phyloP scores from a whole-genome alignment of 768 basidiomycete species.

The Amanita polypyramis region DNA sequence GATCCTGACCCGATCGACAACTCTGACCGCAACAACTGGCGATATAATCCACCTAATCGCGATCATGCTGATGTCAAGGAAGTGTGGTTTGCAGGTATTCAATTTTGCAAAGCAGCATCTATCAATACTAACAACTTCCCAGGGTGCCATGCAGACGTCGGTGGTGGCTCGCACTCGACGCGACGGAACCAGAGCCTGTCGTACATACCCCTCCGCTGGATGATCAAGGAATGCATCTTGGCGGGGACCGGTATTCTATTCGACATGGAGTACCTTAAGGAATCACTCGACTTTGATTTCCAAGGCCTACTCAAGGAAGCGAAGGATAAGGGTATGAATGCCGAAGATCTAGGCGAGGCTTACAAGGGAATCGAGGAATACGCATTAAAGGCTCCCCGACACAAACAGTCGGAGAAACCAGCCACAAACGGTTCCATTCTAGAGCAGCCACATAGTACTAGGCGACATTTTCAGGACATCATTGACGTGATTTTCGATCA shows the following conservation, averaged over 20 bases:
- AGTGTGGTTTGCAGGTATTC: slow-evolving; percentile 32
- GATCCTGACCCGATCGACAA: not conserved
- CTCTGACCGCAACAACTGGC: not conserved
- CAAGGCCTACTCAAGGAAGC: not conserved
- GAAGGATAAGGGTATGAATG: not conserved
- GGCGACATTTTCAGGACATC: slow-evolving; percentile 9
- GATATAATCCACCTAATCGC: not conserved
- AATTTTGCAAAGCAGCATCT: slow-evolving; percentile 6
- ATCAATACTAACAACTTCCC: not conserved
- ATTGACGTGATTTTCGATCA: slow-evolving; percentile 15
- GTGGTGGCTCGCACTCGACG: slow-evolving; percentile 16
- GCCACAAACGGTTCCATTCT: too few species aligned
- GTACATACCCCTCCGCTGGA: slow-evolving; percentile 37
- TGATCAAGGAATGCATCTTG: slow-evolving; percentile 44
- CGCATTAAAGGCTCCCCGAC: too few species aligned
- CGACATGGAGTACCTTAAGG: slow-evolving; percentile 19
- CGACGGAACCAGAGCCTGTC: slow-evolving; percentile 19
- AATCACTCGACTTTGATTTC: slow-evolving; percentile 18
- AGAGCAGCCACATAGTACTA: not conserved
- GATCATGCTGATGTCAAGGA: slow-evolving; percentile 4
- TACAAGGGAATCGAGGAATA: not conserved
- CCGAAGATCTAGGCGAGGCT: not conserved
- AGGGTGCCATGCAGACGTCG: slow-evolving; percentile 17
- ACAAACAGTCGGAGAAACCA: too few species aligned
- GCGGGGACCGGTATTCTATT: slow-evolving; percentile 35